phyloP scores from a whole-genome alignment of 331 rosid species.

The Dryas integrifolia region DNA sequence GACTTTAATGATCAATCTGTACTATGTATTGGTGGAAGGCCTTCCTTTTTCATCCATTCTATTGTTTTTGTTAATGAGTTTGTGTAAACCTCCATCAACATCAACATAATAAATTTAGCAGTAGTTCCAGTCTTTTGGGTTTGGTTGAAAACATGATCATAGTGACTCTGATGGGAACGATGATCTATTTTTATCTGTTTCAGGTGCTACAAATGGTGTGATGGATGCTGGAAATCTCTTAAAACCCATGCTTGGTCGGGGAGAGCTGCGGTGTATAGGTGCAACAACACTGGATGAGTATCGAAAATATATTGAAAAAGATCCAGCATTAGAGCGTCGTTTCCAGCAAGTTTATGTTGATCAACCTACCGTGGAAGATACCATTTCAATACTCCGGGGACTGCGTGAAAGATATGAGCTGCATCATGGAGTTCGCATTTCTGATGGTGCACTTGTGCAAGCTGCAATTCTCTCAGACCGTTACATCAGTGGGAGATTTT shows the following conservation, averaged over 20 bases:
- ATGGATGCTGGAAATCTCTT: constrained; percentile 99
- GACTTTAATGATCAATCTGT: neutral
- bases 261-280: constrained; percentile 94
- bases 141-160: constrained; percentile 7
- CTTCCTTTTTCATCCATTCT: neutral
- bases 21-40: neutral
- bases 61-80: neutral
- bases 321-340: constrained; percentile 95
- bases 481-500: constrained; percentile 92
- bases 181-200: constrained; percentile 21
- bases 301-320: constrained; percentile 94
- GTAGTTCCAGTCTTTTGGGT: neutral
- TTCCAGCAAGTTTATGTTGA: constrained; percentile 98
- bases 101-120: neutral
- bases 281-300: constrained; percentile 95
- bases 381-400: constrained; percentile 85
- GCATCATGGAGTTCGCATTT: constrained; percentile 98
- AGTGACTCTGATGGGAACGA: constrained; percentile 19
- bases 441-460: constrained; percentile 93
- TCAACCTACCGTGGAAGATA: constrained; percentile 86
- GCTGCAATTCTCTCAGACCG: constrained; percentile 97
- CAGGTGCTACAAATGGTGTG: constrained; percentile 98
- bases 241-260: constrained; percentile 99
- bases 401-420: constrained; percentile 96
- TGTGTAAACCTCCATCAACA: neutral